Evolutionary conservation across 257 asterid genomes (phyloP), one percentile per base, ranked within the genome.

Genomic region (Oldenlandia corymbosa): DNA sequence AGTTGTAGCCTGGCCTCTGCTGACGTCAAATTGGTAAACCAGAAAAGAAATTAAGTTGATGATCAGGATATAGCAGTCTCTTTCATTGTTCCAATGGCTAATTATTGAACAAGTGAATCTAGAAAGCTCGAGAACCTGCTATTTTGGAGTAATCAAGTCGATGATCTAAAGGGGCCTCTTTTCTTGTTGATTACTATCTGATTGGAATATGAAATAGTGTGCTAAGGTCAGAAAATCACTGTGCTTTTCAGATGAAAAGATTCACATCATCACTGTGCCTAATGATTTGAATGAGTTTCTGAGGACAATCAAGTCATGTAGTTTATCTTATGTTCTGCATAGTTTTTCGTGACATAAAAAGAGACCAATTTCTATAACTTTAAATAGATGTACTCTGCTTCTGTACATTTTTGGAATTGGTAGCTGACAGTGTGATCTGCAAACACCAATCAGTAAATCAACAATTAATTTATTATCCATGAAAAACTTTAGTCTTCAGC

Each of bases 401-500:
- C n/a, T n/a, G n/a, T n/a, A n/a, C n/a, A n/a, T n/a, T n/a, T 43
- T 43, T 4, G 21, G 4, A 14, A 26, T 41, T 46, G 34, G 13
- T 2, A 23, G 5, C 20, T 34, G 18, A 5, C 43, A 37, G 45
- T 6, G 32, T 31, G 31, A 7, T 28, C 18, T 27, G 20, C 21
- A 23, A 30, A 11, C 42, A n/a, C 14, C 11, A 30, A 7, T 28
- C 10, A 17, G 12, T n/a, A 7, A 16, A 36, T 45, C 16, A 11
- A 43, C 16, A 59, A 37, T 28, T 54, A 20, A 26, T 34, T 28
- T 28, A 8, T 30, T 28, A 28, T 54, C 39, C 41, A 26, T 23
- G 67, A 47, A 62, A 46, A 62, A 46, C 46, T 18, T 49, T 48
- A 32, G n/a, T n/a, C n/a, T n/a, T n/a, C n/a, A n/a, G n/a, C n/a